Percentiles rank a stretch among this genome's conserved stretches.
Conservation (phyloP, 805 yeast genomes). For the Starmerella potacharoeniae region DNA sequence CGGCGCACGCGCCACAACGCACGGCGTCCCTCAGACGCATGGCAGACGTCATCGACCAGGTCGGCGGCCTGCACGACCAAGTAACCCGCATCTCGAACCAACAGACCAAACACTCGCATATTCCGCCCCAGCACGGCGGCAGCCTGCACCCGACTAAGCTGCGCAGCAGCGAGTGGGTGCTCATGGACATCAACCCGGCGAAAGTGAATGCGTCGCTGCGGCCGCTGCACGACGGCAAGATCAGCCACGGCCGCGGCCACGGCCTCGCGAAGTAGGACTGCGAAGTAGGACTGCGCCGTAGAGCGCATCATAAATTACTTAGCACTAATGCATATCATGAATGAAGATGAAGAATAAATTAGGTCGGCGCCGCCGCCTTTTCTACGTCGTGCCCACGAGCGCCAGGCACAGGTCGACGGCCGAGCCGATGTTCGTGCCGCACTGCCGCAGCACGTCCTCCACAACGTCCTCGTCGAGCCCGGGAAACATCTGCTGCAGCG, state of each 20-base stretch:
- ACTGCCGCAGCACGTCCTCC: conserved; percentile 56
- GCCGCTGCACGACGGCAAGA: neutral
- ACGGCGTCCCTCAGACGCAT: neutral
- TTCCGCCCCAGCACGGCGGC: neutral
- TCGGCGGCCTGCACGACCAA: neutral
- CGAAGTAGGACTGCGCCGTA: neutral
- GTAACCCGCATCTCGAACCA: neutral
- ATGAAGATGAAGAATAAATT: neutral
- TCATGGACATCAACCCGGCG: neutral
- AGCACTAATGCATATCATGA: neutral
- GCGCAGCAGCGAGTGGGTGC: conserved; percentile 1
- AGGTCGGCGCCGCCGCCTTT: neutral
- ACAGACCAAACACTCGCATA: neutral
- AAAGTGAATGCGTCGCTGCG: neutral
- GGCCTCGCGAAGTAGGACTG: neutral
- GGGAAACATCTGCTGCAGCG: conserved; percentile 61
- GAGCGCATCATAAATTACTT: neutral
- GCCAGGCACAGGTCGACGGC: conserved; percentile 56
- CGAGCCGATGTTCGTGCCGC: conserved; percentile 54
- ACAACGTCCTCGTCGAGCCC: conserved; percentile 55
- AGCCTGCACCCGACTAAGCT: conserved; percentile 3
- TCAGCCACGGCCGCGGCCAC: neutral
- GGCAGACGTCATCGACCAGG: neutral
- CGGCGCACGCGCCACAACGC: neutral
- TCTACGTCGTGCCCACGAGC: conserved; percentile 17